phyloP scores from a whole-genome alignment of 2,329 filamentous ascomycete genomes.

The Keithomyces neogunnii region DNA sequence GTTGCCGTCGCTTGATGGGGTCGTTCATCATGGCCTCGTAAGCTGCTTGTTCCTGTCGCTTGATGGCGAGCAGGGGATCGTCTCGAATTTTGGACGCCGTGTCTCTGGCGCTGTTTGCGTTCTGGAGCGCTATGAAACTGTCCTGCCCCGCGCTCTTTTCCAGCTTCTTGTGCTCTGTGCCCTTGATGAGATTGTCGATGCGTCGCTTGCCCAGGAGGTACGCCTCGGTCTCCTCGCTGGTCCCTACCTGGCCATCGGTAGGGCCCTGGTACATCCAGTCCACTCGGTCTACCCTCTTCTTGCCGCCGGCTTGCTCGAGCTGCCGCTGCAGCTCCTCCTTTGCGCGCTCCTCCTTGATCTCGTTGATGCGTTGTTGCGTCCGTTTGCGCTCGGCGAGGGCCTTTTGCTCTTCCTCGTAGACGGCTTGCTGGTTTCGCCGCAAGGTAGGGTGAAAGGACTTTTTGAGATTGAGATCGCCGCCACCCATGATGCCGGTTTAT shows the following conservation, averaged over 20 bases:
- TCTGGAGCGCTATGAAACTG: constrained; percentile 51
- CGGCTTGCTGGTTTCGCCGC: constrained; percentile 80
- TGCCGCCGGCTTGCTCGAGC: constrained; percentile 80
- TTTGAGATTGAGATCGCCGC: constrained; percentile 91
- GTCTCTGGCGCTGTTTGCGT: constrained; percentile 68
- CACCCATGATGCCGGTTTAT: constrained; percentile 60
- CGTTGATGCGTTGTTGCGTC: constrained; percentile 83
- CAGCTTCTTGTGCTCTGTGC: constrained; percentile 70
- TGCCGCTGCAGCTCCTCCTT: constrained; percentile 87
- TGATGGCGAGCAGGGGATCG: constrained; percentile 88
- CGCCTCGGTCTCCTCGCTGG: constrained; percentile 82
- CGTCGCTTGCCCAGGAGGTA: constrained; percentile 88
- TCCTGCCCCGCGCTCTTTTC: constrained; percentile 64
- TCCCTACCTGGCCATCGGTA: constrained; percentile 64
- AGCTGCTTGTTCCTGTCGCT: constrained; percentile 78
- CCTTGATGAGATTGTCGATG: constrained; percentile 75
- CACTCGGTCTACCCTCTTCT: constrained; percentile 71
- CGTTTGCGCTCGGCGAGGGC: constrained; percentile 92
- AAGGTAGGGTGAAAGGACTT: constrained; percentile 91
- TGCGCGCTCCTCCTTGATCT: constrained; percentile 86
- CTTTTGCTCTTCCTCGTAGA: constrained; percentile 87
- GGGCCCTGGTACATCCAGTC: constrained; percentile 99
- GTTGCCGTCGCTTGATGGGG: constrained; percentile 55
- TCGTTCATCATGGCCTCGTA: constrained; percentile 76
- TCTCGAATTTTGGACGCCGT: constrained; percentile 79